These are phyloP conservation scores for Aurantiochytrium sp. DNA, from an alignment of 108 stramenopile species.

Conservation along the genomic window DNA sequence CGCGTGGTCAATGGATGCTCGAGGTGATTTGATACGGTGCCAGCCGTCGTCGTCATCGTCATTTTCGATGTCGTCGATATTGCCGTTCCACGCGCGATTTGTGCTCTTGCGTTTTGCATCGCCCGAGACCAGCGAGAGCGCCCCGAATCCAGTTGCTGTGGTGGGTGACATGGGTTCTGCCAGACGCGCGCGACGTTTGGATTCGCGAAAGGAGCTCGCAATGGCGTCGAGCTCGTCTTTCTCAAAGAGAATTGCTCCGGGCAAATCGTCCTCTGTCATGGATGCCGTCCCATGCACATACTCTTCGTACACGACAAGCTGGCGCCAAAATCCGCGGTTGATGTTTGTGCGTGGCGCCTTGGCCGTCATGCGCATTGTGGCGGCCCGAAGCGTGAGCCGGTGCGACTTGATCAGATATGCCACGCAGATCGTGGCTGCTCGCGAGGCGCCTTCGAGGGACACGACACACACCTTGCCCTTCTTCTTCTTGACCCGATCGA, in stretches of 20 bases:
- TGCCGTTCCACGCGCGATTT: neutral
- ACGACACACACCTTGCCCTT: neutral
- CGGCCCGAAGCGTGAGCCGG: neutral
- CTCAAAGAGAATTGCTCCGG: neutral
- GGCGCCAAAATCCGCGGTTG: slow-evolving; percentile 13
- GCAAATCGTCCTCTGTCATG: slow-evolving; percentile 6
- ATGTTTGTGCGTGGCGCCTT: neutral
- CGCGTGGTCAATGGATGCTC: neutral
- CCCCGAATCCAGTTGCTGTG: neutral
- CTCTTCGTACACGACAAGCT: neutral
- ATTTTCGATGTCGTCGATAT: neutral
- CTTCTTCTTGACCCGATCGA: neutral
- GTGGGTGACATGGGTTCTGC: neutral
- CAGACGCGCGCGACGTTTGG: neutral
- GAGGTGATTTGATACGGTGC: neutral
- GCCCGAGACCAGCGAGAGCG: neutral
- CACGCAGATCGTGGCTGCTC: neutral
- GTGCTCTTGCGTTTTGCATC: neutral
- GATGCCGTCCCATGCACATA: neutral
- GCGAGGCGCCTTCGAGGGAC: neutral
- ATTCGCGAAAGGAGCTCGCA: neutral
- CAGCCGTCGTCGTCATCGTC: neutral
- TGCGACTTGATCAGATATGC: neutral
- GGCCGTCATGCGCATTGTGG: neutral
- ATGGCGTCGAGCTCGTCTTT: slow-evolving; percentile 4